These are phyloP conservation scores for Tuber magnatum DNA, from an alignment of 495 filamentous ascomycete genomes.

Conservation along the genomic window DNA sequence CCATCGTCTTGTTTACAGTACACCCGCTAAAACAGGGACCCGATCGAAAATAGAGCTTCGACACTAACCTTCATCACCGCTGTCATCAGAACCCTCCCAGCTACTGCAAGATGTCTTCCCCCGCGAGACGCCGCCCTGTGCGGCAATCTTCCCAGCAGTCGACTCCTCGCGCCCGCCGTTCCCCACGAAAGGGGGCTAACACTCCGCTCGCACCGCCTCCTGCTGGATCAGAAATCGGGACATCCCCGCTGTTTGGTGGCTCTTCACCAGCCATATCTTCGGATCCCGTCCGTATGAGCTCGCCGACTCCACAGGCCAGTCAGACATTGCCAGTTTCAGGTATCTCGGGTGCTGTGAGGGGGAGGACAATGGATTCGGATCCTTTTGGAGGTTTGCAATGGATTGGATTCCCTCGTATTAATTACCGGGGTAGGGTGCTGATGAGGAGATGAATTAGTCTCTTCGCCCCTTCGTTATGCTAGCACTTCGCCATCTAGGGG, in stretches of 20 bases:
- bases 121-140: conserved; percentile 30
- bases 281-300: conserved; percentile 30
- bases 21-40: not conserved
- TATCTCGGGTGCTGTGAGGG: conserved; percentile 25
- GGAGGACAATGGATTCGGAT: conserved; percentile 26
- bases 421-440: not conserved
- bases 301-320: conserved; percentile 16
- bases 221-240: conserved; percentile 12
- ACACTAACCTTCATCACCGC: not conserved
- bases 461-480: conserved; percentile 40
- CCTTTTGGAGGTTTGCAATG: conserved; percentile 22
- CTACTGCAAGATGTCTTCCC: conserved; percentile 30
- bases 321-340: conserved; percentile 19
- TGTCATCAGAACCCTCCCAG: not conserved
- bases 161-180: conserved; percentile 24
- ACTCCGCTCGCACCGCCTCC: conserved; percentile 27
- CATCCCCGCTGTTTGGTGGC: conserved; percentile 29
- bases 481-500: conserved; percentile 37
- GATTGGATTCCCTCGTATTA: not conserved
- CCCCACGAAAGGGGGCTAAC: conserved; percentile 2
- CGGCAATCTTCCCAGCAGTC: conserved; percentile 29
- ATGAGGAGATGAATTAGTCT: conserved; percentile 18
- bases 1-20: conserved; percentile 7
- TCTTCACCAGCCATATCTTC: conserved; percentile 36
- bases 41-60: not conserved